Evolutionary conservation across 805 yeast species (phyloP).

Genomic region (Candida caryicola): DNA sequence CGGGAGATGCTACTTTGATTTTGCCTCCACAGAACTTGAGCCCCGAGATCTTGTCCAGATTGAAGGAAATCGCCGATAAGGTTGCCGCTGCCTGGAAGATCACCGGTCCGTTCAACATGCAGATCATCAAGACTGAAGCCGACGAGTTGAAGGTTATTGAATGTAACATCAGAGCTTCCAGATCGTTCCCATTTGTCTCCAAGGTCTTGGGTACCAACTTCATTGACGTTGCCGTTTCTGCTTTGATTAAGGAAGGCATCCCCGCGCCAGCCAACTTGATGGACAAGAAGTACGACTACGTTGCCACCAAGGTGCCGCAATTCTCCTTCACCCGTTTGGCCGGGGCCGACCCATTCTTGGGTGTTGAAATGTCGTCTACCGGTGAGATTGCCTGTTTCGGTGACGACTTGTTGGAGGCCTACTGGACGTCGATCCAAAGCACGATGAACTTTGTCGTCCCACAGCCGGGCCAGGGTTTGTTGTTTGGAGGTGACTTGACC

Average conservation of each 20-base stretch:
- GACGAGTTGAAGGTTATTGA: slow-evolving; percentile 87
- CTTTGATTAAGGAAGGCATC: slow-evolving; percentile 69
- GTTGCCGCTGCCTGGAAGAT: slow-evolving; percentile 93
- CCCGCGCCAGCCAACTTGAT: slow-evolving; percentile 83
- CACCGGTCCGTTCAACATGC: slow-evolving; percentile 98
- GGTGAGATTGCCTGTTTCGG: slow-evolving; percentile 99
- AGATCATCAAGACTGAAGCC: slow-evolving; percentile 77
- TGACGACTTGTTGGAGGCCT: slow-evolving; percentile 77
- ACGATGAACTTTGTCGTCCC: slow-evolving; percentile 97
- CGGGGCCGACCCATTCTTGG: slow-evolving; percentile 98
- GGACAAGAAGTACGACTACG: slow-evolving; percentile 71
- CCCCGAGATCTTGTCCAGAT: slow-evolving; percentile 61
- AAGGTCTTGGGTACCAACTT: slow-evolving; percentile 94
- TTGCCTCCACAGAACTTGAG: slow-evolving; percentile 86
- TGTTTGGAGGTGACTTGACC: slow-evolving; percentile 91
- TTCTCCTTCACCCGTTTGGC: slow-evolving; percentile 97
- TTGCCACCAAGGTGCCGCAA: slow-evolving; percentile 97
- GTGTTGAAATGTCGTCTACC: slow-evolving; percentile 99
- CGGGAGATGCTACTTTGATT: slow-evolving; percentile 96
- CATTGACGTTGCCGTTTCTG: slow-evolving; percentile 90
- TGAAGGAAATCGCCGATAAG: slow-evolving; percentile 86
- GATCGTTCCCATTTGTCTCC: slow-evolving; percentile 98
- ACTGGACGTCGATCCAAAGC: slow-evolving; percentile 96
- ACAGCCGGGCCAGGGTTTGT: slow-evolving; percentile 80
- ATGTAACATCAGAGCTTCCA: slow-evolving; percentile 97